Base-by-base conservation (phyloP, 169 alveolate genomes). In the Plasmodium ovale region DNA sequence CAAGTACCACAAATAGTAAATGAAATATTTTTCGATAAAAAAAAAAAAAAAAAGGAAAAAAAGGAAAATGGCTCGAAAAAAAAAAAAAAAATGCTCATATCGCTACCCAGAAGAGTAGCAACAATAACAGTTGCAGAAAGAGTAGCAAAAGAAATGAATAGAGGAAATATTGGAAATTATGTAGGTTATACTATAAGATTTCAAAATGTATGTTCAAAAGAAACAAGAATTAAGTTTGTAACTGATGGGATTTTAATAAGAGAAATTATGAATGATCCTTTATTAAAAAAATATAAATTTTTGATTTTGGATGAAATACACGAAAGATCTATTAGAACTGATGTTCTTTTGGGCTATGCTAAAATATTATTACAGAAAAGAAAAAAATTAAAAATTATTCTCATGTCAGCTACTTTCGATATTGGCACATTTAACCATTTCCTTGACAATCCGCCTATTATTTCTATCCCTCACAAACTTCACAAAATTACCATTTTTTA, bases 191-290 rank as follows among this genome's bases (percentile, higher is more conserved):
- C 97, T 0, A 98, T 97, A 68, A 70, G 99, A 62, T 97, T 97
- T 92, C 96, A 94, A 72, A 97, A 95, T 62, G 93, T 94, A 59
- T 77, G 95, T 9, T 93, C 97, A 7, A 89, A 93, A 9, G 87
- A 94, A 31, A 97, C 99, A 2, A 97, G 93, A 92, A 95, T 97
- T 1, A 96, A 96, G 92, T 97, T 92, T 85, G 96, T 97, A 3
- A 97, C 99, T 9, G 99, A 97, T 90, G 99, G 99, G 4, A 97
- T 97, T 96, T 93, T 97, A 14, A 94, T 97, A 25, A 94, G 99
- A 69, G 99, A 97, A 88, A 96, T 98, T 19, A 93, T 96, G 49
- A 82, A 94, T 25, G 97, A 95, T 58, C 92, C 90, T 4, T 77
- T 92, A 21, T 94, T 97, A 72, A 87, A 93, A 47, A 92, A 94